Base-by-base conservation (phyloP, 1,284 basidiomycete species). In the Mrakiaceae sp. region DNA sequence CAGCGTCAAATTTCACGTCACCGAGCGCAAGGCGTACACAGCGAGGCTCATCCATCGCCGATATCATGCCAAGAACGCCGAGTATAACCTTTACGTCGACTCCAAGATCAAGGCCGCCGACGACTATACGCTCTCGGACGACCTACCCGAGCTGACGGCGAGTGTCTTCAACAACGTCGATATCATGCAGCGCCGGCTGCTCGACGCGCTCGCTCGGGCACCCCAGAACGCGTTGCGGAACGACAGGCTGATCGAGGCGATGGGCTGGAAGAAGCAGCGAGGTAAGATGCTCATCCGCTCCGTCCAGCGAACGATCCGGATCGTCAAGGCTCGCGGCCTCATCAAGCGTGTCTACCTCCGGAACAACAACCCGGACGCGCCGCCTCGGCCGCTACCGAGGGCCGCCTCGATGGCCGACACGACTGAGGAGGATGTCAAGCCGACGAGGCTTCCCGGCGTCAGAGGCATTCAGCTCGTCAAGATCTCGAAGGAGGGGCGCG, bases 281-380 rank as follows among this genome's bases (percentile, higher is more conserved):
- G 27, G 27, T 27, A 27, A 27, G 27, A 27, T n/a, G 52, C 40
- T 55, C 52, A 47, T 27, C 27, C 55, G 60, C 10, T 51, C 60
- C 9, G 39, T 61, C 12, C 60, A 61, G 48, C 50, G 60, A 39
- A 50, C 47, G 27, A 58, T 63, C 43, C 62, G 62, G 69, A 61
- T 74, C 75, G 48, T 70, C 69, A 6, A 77, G 74, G 75, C 70
- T 75, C 3, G 72, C 72, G 64, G 72, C 73, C 14, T 71, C 71
- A 27, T 75, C 74, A 9, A 74, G 74, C 55, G 75, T 27, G 62
- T 63, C 47, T 56, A 58, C 27, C 27, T 63, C 11, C 46, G 46
- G 14, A 62, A 62, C 60, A 58, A 27, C 57, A 55, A 55, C 53
- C 39, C 44, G 16, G 50, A 77, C 66, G 69, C 76, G 16, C 27